Percentiles rank a stretch among this genome's conserved stretches.
These are phyloP conservation scores for Monosporozyma solicola DNA, from an alignment of 805 yeast species.

Conservation along the genomic window DNA sequence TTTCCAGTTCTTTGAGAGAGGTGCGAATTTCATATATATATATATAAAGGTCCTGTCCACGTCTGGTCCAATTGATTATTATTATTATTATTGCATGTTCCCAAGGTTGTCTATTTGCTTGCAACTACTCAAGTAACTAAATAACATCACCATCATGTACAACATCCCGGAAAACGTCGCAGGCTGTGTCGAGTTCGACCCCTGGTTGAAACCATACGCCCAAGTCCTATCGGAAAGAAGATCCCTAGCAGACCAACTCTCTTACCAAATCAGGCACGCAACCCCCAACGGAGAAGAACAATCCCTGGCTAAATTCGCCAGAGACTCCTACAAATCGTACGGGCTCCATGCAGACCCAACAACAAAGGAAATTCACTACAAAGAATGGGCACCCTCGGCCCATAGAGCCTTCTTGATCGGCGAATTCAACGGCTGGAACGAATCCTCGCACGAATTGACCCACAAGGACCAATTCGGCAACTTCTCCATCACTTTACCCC, in stretches of 20 bases:
- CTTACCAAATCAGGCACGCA: constrained; percentile 35
- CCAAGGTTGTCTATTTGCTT: too few species aligned
- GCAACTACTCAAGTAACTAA: not conserved
- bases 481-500: constrained; percentile 54
- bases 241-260: constrained; percentile 56
- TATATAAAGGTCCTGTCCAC: too few species aligned
- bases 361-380: constrained; percentile 49
- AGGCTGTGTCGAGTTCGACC: constrained; percentile 67
- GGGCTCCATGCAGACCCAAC: constrained; percentile 60
- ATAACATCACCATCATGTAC: constrained; percentile 5
- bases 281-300: constrained; percentile 43
- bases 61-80: too few species aligned
- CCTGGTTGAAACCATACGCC: constrained; percentile 76
- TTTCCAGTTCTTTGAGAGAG: too few species aligned
- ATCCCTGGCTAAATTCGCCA: constrained; percentile 59
- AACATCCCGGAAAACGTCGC: constrained; percentile 34
- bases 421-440: constrained; percentile 83
- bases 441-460: constrained; percentile 43
- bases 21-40: too few species aligned
- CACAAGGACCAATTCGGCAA: constrained; percentile 58
- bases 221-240: constrained; percentile 63
- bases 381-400: constrained; percentile 92
- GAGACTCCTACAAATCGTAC: constrained; percentile 58
- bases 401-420: constrained; percentile 69
- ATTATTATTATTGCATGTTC: too few species aligned